phyloP scores from a whole-genome alignment of 305 asterid species.

The Lippia alba region DNA sequence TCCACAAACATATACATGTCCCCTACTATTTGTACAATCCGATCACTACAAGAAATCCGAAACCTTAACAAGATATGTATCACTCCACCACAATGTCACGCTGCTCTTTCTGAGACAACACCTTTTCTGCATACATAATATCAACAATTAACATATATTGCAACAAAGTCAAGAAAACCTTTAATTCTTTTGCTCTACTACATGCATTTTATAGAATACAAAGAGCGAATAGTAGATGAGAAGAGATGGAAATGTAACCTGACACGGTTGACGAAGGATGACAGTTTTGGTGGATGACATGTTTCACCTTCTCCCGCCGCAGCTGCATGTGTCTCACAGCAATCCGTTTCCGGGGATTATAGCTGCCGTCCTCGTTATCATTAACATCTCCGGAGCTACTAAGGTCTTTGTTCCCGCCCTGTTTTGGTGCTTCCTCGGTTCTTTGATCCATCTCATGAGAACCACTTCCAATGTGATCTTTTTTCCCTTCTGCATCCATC shows the following conservation, averaged over 20 bases:
- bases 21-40: no score
- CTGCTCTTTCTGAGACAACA: constrained; percentile 1
- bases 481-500: constrained; percentile 12
- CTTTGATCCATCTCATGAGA: constrained; percentile 16
- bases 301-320: neutral
- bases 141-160: neutral
- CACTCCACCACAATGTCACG: constrained; percentile 15
- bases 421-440: neutral
- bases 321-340: constrained; percentile 31
- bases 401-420: constrained; percentile 7
- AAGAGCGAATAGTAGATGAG: neutral
- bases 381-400: constrained; percentile 10
- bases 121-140: constrained; percentile 22
- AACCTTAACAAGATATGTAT: neutral
- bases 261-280: constrained; percentile 21
- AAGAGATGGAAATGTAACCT: constrained; percentile 23
- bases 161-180: no score
- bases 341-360: constrained; percentile 15
- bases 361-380: neutral
- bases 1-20: no score
- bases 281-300: constrained; percentile 23
- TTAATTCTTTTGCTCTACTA: no score
- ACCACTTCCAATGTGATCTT: no score
- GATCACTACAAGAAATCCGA: no score
- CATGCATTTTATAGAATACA: no score